Evolutionary conservation across 1,139 yeast genomes (phyloP).

Genomic region (Pichia sp.): DNA sequence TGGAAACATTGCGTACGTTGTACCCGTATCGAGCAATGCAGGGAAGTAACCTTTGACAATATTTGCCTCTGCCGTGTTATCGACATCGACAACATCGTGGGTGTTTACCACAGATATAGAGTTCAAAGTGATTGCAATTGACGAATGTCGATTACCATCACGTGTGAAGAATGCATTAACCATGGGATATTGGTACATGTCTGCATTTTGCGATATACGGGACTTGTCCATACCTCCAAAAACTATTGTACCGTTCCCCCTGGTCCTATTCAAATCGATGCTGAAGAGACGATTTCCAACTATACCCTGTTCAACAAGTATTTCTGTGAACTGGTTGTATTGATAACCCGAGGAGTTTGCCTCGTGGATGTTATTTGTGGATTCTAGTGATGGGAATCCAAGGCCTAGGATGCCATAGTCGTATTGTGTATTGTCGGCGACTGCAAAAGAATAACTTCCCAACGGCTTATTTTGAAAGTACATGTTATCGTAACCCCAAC

Average conservation of each 20-base stretch:
- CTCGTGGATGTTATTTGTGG: constrained; percentile 26
- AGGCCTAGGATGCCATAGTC: constrained; percentile 55
- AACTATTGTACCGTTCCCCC: constrained; percentile 36
- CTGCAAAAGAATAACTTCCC: constrained; percentile 44
- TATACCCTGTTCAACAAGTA: constrained; percentile 44
- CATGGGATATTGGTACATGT: constrained; percentile 37
- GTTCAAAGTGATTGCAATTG: constrained; percentile 40
- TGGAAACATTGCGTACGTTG: constrained; percentile 52
- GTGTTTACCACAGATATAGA: constrained; percentile 8
- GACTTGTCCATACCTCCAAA: constrained; percentile 56
- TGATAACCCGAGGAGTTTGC: neutral
- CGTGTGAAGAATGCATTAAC: constrained; percentile 28
- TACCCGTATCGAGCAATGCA: constrained; percentile 60
- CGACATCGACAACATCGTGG: too few relatives aligned
- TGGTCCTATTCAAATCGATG: constrained; percentile 36
- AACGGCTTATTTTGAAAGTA: constrained; percentile 37
- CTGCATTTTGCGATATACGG: too few relatives aligned
- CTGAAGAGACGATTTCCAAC: constrained; percentile 49
- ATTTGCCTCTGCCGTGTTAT: neutral
- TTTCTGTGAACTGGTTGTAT: constrained; percentile 52
- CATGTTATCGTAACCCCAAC: constrained; percentile 55
- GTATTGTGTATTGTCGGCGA: constrained; percentile 46
- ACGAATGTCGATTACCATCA: too few relatives aligned
- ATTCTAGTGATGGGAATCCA: constrained; percentile 47
- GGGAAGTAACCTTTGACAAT: constrained; percentile 32